phyloP scores from a whole-genome alignment of 176 grass and related monocot species.

The Themeda triandra region DNA sequence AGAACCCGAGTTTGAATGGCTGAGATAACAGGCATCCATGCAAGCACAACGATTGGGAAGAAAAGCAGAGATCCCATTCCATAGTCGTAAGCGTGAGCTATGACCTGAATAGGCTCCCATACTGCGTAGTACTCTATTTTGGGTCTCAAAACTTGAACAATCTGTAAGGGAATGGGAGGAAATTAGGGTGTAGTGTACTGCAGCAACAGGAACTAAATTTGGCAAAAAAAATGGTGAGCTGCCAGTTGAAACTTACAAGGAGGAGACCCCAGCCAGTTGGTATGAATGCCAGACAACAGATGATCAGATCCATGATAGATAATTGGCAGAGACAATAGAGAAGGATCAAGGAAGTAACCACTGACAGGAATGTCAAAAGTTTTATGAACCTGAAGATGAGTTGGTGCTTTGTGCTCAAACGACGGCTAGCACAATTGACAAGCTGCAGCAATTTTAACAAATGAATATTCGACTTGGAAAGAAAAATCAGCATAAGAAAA shows the following conservation, averaged over 20 bases:
- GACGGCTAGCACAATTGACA: slow-evolving; percentile 61
- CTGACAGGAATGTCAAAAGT: slow-evolving; percentile 64
- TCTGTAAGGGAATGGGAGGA: slow-evolving; percentile 32
- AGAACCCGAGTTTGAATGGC: slow-evolving; percentile 95
- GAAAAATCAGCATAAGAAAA: slow-evolving; percentile 15
- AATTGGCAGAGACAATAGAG: slow-evolving; percentile 71
- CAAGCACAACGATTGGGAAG: slow-evolving; percentile 68
- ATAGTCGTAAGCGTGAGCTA: slow-evolving; percentile 86
- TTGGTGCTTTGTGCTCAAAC: slow-evolving; percentile 76
- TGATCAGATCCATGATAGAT: slow-evolving; percentile 74
- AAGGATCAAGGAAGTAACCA: slow-evolving; percentile 60
- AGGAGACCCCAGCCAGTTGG: slow-evolving; percentile 93
- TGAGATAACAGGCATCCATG: slow-evolving; percentile 92
- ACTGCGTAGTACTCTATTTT: slow-evolving; percentile 68
- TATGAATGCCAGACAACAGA: slow-evolving; percentile 89
- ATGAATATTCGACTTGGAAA: background rate
- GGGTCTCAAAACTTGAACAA: slow-evolving; percentile 79
- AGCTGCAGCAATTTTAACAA: slow-evolving; percentile 47
- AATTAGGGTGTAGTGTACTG: background rate
- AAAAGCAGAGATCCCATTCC: slow-evolving; percentile 86
- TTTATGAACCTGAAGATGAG: slow-evolving; percentile 90
- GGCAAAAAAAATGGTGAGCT: background rate
- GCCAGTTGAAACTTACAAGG: slow-evolving; percentile 45
- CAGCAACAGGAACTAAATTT: background rate
- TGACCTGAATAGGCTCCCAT: slow-evolving; percentile 86